These are phyloP conservation scores for Trichosporon inkin DNA, from an alignment of 1,284 basidiomycete genomes.

Conservation along the genomic window DNA sequence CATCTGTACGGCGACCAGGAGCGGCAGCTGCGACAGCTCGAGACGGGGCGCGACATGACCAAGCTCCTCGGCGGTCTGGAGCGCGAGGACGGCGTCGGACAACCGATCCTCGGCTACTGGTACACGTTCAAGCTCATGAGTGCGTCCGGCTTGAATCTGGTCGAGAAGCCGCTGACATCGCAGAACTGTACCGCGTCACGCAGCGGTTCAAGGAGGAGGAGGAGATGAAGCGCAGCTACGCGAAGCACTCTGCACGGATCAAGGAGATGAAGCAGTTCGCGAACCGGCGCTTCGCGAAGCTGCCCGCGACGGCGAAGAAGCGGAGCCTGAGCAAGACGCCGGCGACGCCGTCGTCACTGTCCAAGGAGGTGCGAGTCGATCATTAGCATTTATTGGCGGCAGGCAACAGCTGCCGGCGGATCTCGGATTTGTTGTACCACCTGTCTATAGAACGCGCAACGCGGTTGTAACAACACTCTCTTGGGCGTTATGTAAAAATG, in stretches of 20 bases:
- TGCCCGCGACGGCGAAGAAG: not conserved
- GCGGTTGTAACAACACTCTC: not conserved
- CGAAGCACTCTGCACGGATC: constrained; percentile 22
- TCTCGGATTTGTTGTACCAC: not conserved
- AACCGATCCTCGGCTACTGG: constrained; percentile 38
- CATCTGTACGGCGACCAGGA: constrained; percentile 38
- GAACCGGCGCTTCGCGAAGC: constrained; percentile 7
- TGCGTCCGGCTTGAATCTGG: constrained; percentile 19
- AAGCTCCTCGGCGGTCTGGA: constrained; percentile 37
- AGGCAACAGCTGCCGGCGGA: not conserved
- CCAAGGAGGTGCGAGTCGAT: not conserved
- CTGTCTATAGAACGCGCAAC: not conserved
- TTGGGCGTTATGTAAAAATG: not conserved
- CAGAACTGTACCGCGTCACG: constrained; percentile 31
- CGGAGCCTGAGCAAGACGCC: not conserved
- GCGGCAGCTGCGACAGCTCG: constrained; percentile 34
- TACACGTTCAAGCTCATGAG: constrained; percentile 38
- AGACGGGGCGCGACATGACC: constrained; percentile 35
- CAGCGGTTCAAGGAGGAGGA: constrained; percentile 15
- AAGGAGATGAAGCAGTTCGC: constrained; percentile 18
- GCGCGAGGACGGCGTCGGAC: constrained; percentile 37
- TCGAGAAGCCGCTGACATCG: not conserved
- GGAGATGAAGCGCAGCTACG: constrained; percentile 18
- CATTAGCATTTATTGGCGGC: not conserved
- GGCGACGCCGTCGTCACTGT: not conserved